Conservation (phyloP, 78 protist species). For the Fonticula alba region DNA sequence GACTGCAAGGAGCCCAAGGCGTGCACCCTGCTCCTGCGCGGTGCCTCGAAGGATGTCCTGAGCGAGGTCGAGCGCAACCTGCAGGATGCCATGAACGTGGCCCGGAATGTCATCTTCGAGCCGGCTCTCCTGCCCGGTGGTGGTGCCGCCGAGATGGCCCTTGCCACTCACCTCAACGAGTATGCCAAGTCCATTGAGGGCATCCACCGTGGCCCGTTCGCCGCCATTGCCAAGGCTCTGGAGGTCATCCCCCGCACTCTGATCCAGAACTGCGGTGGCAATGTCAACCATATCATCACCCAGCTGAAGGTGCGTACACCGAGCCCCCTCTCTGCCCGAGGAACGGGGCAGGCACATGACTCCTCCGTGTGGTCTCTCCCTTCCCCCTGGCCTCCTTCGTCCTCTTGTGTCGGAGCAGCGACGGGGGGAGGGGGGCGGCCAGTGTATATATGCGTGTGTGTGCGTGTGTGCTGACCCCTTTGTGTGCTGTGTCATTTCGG, state of each 20-base stretch:
- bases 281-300: conserved; percentile 78
- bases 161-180: conserved; percentile 47
- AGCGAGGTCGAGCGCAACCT: conserved; percentile 79
- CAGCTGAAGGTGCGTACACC: conserved; percentile 52
- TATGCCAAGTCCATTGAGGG: conserved; percentile 68
- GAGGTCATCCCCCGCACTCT: conserved; percentile 85
- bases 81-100: conserved; percentile 92
- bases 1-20: conserved; percentile 94
- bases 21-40: conserved; percentile 94
- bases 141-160: conserved; percentile 93
- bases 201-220: conserved; percentile 72
- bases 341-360: too few relatives aligned
- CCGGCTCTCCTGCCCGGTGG: conserved; percentile 96
- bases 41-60: conserved; percentile 94
- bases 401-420: too few relatives aligned
- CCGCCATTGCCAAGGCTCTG: conserved; percentile 63
- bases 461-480: neutral
- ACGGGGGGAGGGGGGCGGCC: too few relatives aligned
- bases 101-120: conserved; percentile 77
- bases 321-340: neutral
- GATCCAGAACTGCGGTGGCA: conserved; percentile 95
- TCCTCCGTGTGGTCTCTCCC: too few relatives aligned
- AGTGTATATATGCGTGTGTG: neutral
- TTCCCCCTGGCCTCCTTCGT: too few relatives aligned
- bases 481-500: neutral